A percentile compares a stretch with the other conserved stretches of the same genome.
Evolutionary conservation across 768 basidiomycete species (phyloP).

Genomic region (Suillus occidentalis): DNA sequence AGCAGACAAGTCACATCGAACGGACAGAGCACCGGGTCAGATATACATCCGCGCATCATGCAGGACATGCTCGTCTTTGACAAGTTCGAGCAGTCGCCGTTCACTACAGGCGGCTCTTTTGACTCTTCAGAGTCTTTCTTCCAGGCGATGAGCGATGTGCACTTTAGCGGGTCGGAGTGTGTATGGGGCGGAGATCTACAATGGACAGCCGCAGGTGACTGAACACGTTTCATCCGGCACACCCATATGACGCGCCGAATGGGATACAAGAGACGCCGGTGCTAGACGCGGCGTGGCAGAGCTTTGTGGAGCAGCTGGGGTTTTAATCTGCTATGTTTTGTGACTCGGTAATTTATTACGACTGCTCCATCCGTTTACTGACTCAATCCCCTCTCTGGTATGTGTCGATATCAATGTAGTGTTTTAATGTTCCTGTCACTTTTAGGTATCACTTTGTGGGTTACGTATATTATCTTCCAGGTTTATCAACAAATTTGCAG

Average conservation of each 20-base stretch:
- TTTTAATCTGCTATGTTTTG: conserved; percentile 26
- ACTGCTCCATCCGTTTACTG: neutral
- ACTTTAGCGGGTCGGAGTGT: conserved; percentile 23
- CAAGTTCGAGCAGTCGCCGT: conserved; percentile 29
- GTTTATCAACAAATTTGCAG: neutral
- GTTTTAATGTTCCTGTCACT: neutral
- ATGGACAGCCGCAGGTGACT: conserved; percentile 12
- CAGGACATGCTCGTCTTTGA: conserved; percentile 52
- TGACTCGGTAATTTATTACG: neutral
- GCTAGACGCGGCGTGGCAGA: conserved; percentile 65
- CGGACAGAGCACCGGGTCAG: conserved; percentile 8
- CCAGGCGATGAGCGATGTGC: conserved; percentile 32
- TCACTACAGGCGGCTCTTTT: conserved; percentile 21
- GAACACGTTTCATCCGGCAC: conserved; percentile 20
- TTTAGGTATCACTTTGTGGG: neutral
- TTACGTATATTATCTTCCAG: neutral
- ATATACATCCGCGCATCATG: conserved; percentile 40
- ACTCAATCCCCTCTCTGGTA: neutral
- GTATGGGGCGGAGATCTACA: conserved; percentile 15
- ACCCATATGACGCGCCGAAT: conserved; percentile 8
- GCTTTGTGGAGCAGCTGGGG: conserved; percentile 68
- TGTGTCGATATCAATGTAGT: neutral
- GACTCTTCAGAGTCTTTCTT: conserved; percentile 31
- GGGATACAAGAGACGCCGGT: conserved; percentile 31
- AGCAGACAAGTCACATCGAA: neutral